Evolutionary conservation across 1,284 basidiomycete genomes (phyloP), one percentile per base, ranked within the genome.

Genomic region (Cryptococcus hybrid): DNA sequence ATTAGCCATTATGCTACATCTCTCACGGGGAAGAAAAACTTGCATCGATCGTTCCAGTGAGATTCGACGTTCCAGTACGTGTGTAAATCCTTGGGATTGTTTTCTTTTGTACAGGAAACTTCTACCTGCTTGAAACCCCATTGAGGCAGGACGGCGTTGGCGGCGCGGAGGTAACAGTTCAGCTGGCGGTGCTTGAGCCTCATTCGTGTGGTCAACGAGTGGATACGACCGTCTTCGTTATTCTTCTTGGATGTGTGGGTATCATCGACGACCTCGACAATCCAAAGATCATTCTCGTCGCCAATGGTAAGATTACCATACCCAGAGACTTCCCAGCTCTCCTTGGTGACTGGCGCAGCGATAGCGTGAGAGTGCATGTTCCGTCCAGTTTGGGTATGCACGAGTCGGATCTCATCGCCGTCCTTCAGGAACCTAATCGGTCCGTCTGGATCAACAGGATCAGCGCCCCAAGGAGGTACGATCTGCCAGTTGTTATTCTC

Each of bases 41-140:
- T 70, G 94, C 92, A 79, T 69, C 89, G 84, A 54, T 90, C 86
- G 76, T 99, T 99, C 89, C 89, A 92, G 79, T 99, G 95, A 68
- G 86, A 89, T 77, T 99, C 95, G 54, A 99, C 89, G 74, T 99
- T 99, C 95, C 95, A 99, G 75, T 92, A 90, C 0, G 94, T 96
- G 78, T 94, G 91, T 18, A 84, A 76, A 76, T 98, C 91, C 39
- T 80, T 82, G 0, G 86, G 86, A 69, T 92, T 85, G 74, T 94
- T 90, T 72, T 91, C 87, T 78, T 91, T 92, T 59, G 88, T 87
- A 77, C 96, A 99, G 62, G 87, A 89, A 47, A 97, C 94, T 77
- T 99, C 95, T 58, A 97, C 84, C 80, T 99, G 96, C 80, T 98
- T 98, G 85, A 97, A 99, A 24, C 95, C 95, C 96, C 95, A 99